A percentile compares a stretch with the other conserved stretches of the same genome.
Conservation (phyloP, 345 rosid species). For the Brassica nigra region DNA sequence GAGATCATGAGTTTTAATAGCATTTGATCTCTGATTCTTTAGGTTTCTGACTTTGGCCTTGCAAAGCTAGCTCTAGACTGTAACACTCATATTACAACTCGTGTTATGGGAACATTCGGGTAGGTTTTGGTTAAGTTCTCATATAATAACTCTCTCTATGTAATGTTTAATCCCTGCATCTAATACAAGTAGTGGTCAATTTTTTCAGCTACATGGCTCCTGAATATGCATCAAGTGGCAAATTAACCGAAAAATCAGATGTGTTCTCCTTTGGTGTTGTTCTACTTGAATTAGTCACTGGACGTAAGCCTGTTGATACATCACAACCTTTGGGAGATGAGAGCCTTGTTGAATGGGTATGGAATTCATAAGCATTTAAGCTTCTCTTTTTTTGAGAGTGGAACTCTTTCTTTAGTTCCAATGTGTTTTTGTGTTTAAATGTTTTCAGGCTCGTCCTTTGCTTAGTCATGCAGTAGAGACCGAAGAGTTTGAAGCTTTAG, state of each 20-base stretch:
- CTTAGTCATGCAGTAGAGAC: conserved; percentile 69
- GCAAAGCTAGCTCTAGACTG: conserved; percentile 91
- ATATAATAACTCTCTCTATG: not conserved
- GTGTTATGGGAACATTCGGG: conserved; percentile 99
- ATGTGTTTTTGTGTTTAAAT: not conserved
- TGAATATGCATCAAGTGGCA: conserved; percentile 97
- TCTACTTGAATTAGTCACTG: conserved; percentile 91
- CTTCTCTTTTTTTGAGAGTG: not conserved
- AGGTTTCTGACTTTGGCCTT: conserved; percentile 99
- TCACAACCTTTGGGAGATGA: conserved; percentile 92
- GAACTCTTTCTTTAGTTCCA: conserved; percentile 9
- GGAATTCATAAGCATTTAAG: not conserved
- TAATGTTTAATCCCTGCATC: conserved; percentile 25
- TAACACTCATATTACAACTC: conserved; percentile 84
- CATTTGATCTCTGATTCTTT: conserved; percentile 33
- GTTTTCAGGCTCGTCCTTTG: conserved; percentile 83
- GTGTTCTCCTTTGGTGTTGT: conserved; percentile 94
- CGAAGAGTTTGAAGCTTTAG: conserved; percentile 59
- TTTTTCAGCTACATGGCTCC: conserved; percentile 89
- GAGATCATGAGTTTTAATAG: conserved; percentile 25
- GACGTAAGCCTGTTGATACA: conserved; percentile 90
- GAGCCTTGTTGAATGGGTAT: conserved; percentile 97
- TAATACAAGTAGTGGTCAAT: not conserved
- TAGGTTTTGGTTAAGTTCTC: conserved; percentile 33
- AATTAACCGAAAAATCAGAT: conserved; percentile 93